phyloP scores from a whole-genome alignment of 495 filamentous ascomycete genomes.

The Cercophora samala region DNA sequence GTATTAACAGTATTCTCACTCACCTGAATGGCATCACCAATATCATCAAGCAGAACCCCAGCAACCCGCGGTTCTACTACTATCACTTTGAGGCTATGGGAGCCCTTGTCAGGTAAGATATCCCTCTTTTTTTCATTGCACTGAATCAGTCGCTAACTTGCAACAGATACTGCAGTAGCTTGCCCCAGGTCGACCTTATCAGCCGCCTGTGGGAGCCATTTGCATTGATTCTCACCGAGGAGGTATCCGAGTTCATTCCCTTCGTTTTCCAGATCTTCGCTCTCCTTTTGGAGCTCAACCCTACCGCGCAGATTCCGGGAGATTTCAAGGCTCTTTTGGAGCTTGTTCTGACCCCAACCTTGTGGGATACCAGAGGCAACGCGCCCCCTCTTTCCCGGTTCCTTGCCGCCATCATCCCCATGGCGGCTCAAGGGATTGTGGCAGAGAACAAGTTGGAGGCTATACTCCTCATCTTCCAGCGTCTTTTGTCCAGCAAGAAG shows the following conservation, averaged over 20 bases:
- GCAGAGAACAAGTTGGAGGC: constrained; percentile 68
- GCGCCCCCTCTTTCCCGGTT: constrained; percentile 84
- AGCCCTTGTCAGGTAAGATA: constrained; percentile 74
- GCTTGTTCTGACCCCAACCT: constrained; percentile 66
- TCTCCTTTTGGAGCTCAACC: constrained; percentile 79
- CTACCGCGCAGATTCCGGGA: constrained; percentile 65
- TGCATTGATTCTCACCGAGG: constrained; percentile 66
- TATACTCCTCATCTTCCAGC: constrained; percentile 89
- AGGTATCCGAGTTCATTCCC: constrained; percentile 92
- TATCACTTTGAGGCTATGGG: constrained; percentile 95
- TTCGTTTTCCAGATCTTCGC: constrained; percentile 96
- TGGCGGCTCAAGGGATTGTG: constrained; percentile 66
- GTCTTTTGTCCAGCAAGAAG: constrained; percentile 67
- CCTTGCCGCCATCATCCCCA: constrained; percentile 77
- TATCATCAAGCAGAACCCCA: constrained; percentile 87
- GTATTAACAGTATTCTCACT: constrained; percentile 64
- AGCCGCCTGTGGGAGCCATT: constrained; percentile 74
- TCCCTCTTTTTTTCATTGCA: background rate
- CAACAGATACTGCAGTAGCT: constrained; percentile 61
- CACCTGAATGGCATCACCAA: constrained; percentile 83
- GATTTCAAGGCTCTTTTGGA: constrained; percentile 73
- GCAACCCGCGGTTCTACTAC: constrained; percentile 97
- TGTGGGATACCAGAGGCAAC: constrained; percentile 91
- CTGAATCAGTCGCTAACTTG: constrained; percentile 16
- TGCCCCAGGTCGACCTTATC: constrained; percentile 70